Evolutionary conservation across 495 filamentous ascomycete genomes (phyloP), one percentile per base, ranked within the genome.

Genomic region (Penicillium ucsense): DNA sequence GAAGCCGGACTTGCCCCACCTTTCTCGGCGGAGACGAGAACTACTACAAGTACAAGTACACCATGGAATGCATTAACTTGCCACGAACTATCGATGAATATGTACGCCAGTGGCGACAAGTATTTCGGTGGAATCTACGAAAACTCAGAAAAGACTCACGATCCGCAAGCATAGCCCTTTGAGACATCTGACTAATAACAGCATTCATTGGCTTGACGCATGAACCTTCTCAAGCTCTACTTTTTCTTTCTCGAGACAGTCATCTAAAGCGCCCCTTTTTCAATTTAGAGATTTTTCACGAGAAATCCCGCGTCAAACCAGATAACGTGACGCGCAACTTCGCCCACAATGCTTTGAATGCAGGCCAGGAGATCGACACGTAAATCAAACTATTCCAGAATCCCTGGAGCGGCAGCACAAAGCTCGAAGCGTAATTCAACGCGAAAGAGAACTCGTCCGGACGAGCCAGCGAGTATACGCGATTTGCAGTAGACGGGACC

Each of bases 381-480:
- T 94, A 95, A 46, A 95, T 88, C 44, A 88, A 59, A 12, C 80
- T 79, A 55, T 94, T 95, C 84, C 87, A 91, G 55, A 92, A 89
- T 2, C 89, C 89, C 57, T 94, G 89, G 0, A 89, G 70, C 0
- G 89, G 89, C 20, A 94, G 73, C 0, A 94, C 87, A 40, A 89
- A 75, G 1, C 84, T 79, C 29, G 82, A 80, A 39, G 80, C 75
- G 47, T 82, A 84, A 53, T 86, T 81, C 29, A 94, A 75, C 27
- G 69, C 67, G 42, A 82, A 78, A 29, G 68, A 72, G 4, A 76
- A 63, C 1, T 72, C 41, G 30, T 78, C 68, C 0, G 71, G 67
- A 55, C 83, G 64, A 5, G 80, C 69, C 11, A 90, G 59, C 10
- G 76, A 77, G 64, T 86, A 89, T 28, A 89, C 76, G 20, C 89